Conservation (phyloP, 805 yeast genomes). For the Wickerhamomyces bisporus region DNA sequence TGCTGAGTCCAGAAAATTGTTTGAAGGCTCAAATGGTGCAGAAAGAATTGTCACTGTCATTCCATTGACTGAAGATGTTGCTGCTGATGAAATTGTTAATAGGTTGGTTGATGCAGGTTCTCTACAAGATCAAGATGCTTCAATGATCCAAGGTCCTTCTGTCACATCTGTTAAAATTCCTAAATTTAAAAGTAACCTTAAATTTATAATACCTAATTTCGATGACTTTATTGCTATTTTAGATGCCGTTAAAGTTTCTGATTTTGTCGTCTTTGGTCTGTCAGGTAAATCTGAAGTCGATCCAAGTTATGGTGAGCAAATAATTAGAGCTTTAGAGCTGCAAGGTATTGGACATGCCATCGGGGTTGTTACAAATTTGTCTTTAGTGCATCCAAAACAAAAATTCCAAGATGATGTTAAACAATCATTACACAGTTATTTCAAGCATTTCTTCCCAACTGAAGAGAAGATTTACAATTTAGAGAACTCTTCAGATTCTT, state of each 20-base stretch:
- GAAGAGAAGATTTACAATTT: conserved; percentile 73
- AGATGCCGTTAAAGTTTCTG: conserved; percentile 87
- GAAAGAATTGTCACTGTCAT: conserved; percentile 80
- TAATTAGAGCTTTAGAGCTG: conserved; percentile 78
- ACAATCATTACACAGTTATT: conserved; percentile 59
- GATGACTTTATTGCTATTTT: conserved; percentile 60
- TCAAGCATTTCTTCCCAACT: conserved; percentile 73
- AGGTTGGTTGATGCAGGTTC: conserved; percentile 39
- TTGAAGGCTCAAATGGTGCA: conserved; percentile 75
- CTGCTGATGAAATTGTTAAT: conserved; percentile 48
- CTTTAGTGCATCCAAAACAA: conserved; percentile 60
- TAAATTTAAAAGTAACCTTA: conserved; percentile 71
- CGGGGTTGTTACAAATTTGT: conserved; percentile 74
- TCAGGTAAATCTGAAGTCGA: conserved; percentile 85
- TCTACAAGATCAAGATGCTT: conserved; percentile 29
- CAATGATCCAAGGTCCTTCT: conserved; percentile 36
- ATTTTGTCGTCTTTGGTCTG: conserved; percentile 83
- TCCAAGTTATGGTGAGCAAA: conserved; percentile 75
- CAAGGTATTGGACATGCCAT: conserved; percentile 87
- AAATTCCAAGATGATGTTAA: conserved; percentile 71
- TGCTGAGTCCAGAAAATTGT: conserved; percentile 57
- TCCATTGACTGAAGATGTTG: conserved; percentile 70
- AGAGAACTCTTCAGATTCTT: conserved; percentile 63
- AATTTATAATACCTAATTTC: conserved; percentile 68
- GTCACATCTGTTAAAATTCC: conserved; percentile 48